These are phyloP conservation scores for Zymoseptoria brevis DNA, from an alignment of 2,329 filamentous ascomycete genomes.

Conservation along the genomic window DNA sequence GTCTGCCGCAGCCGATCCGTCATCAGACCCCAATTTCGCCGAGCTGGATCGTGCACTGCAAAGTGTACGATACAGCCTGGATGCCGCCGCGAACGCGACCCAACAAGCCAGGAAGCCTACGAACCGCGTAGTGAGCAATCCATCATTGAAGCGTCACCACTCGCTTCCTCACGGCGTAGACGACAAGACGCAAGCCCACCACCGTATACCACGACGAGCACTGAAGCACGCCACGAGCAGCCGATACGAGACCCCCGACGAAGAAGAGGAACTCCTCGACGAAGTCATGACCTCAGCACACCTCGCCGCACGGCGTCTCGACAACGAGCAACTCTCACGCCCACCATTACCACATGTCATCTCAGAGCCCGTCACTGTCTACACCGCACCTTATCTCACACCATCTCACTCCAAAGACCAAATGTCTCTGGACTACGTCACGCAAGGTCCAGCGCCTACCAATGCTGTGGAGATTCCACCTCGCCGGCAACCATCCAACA, in stretches of 20 bases:
- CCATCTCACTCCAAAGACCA: constrained; percentile 76
- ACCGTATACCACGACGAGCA: constrained; percentile 64
- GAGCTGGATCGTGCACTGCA: constrained; percentile 56
- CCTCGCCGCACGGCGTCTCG: constrained; percentile 65
- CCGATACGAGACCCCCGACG: constrained; percentile 88
- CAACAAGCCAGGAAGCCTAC: constrained; percentile 28
- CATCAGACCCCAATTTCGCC: constrained; percentile 45
- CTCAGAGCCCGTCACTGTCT: constrained; percentile 47
- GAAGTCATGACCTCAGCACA: constrained; percentile 76
- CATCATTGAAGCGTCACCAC: constrained; percentile 43
- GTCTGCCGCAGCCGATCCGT: constrained; percentile 35
- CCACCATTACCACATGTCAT: constrained; percentile 53
- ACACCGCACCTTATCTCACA: constrained; percentile 52
- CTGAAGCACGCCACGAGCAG: constrained; percentile 65
- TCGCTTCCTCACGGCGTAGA: constrained; percentile 36
- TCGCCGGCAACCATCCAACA: constrained; percentile 45
- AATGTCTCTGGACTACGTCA: constrained; percentile 66
- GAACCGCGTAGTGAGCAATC: constrained; percentile 35
- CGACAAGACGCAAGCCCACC: constrained; percentile 46
- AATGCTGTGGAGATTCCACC: constrained; percentile 64
- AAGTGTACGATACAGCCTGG: constrained; percentile 51
- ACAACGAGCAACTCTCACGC: constrained; percentile 33
- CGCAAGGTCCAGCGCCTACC: constrained; percentile 53
- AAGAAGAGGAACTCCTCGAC: constrained; percentile 91
- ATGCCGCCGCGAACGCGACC: constrained; percentile 33